Evolutionary conservation across 371 early-diverging fungal genomes (phyloP).

Genomic region (Mucor indicus): DNA sequence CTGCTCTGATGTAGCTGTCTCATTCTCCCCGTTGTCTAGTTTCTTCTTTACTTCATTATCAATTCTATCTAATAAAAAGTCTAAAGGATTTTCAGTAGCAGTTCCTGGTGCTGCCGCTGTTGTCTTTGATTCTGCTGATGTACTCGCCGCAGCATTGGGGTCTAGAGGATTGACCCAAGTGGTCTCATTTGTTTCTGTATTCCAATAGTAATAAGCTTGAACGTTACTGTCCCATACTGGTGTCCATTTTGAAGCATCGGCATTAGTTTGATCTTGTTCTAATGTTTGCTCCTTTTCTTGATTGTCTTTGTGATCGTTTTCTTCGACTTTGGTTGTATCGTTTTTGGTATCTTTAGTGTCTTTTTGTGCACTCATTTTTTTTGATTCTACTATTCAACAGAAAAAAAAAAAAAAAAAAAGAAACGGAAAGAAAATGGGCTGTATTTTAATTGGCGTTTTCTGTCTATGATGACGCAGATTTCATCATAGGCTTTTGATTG

Average conservation of each 20-base stretch:
- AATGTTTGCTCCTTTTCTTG: background rate
- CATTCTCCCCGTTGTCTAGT: constrained; percentile 18
- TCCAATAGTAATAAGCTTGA: constrained; percentile 63
- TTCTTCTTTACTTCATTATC: constrained; percentile 33
- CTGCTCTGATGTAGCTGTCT: background rate
- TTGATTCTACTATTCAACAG: too few relatives aligned
- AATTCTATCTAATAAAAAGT: constrained; percentile 41
- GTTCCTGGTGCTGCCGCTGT: background rate
- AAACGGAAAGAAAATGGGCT: too few relatives aligned
- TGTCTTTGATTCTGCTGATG: background rate
- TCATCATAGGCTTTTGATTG: too few relatives aligned
- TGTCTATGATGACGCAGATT: too few relatives aligned
- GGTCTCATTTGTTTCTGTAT: constrained; percentile 57
- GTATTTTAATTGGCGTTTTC: too few relatives aligned
- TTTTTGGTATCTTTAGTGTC: too few relatives aligned
- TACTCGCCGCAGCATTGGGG: background rate
- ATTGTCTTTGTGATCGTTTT: background rate
- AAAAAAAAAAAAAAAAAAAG: too few relatives aligned
- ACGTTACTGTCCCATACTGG: constrained; percentile 52
- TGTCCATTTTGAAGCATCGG: constrained; percentile 47
- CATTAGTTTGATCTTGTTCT: too few relatives aligned
- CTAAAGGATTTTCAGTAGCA: constrained; percentile 17
- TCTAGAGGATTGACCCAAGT: constrained; percentile 45
- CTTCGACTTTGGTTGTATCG: too few relatives aligned
- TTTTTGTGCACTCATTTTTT: too few relatives aligned